These are phyloP conservation scores for Tuber aestivum DNA, from an alignment of 495 filamentous ascomycete genomes.

Conservation along the genomic window DNA sequence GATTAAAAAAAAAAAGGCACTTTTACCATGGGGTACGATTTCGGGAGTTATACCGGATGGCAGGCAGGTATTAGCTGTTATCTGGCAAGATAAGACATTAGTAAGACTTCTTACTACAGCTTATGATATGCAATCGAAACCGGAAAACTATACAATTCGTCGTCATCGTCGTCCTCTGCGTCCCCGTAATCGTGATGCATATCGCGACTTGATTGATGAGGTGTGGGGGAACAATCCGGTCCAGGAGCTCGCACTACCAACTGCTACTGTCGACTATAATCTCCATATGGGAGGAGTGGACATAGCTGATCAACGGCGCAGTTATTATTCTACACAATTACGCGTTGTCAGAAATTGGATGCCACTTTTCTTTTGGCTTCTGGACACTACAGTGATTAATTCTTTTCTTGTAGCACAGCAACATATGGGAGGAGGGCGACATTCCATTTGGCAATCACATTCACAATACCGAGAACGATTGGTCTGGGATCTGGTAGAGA, in stretches of 20 bases:
- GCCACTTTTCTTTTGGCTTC: neutral
- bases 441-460: neutral
- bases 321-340: conserved; percentile 30
- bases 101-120: neutral
- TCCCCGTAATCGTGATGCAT: neutral
- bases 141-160: neutral
- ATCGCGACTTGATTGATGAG: neutral
- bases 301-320: conserved; percentile 13
- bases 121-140: neutral
- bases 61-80: neutral
- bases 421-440: neutral
- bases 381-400: neutral
- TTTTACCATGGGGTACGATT: neutral
- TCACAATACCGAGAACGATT: neutral
- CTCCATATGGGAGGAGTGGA: neutral
- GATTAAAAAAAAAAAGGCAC: neutral
- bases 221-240: neutral
- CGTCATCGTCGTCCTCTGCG: neutral
- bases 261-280: conserved; percentile 28
- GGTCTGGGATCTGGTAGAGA: neutral
- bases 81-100: neutral
- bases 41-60: neutral
- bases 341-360: neutral
- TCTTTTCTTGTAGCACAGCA: neutral
- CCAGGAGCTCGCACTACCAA: neutral